Evolutionary conservation across 441 rosid species (phyloP).

Genomic region (Cnidoscolus chayamansa): DNA sequence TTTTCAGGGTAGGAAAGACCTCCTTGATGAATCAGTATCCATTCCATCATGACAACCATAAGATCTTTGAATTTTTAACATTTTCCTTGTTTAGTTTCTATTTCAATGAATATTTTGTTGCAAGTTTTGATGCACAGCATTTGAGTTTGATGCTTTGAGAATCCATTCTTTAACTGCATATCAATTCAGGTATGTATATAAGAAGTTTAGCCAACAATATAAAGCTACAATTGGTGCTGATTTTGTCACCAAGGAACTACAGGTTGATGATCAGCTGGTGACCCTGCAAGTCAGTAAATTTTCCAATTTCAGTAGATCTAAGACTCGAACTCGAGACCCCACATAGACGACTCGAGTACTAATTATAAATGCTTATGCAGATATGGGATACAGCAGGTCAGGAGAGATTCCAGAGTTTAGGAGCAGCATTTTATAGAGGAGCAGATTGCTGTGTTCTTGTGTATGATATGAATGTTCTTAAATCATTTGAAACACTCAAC

Average conservation of each 20-base stretch:
- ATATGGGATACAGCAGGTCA: conserved; percentile 97
- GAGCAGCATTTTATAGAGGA: conserved; percentile 83
- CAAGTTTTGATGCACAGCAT: neutral
- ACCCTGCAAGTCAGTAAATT: conserved; percentile 63
- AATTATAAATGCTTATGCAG: conserved; percentile 23
- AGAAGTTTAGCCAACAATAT: conserved; percentile 81
- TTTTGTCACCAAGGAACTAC: conserved; percentile 89
- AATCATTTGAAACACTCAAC: conserved; percentile 70
- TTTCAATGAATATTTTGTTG: no score
- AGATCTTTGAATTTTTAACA: no score
- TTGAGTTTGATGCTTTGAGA: neutral
- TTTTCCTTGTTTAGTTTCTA: no score
- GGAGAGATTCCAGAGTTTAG: conserved; percentile 87
- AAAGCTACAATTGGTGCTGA: conserved; percentile 94
- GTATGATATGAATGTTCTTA: conserved; percentile 70
- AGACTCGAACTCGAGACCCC: no score
- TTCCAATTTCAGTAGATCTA: no score
- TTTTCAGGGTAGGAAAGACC: conserved; percentile 72
- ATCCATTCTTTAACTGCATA: conserved; percentile 5
- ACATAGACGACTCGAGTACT: no score
- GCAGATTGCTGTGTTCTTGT: conserved; percentile 95
- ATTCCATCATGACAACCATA: conserved; percentile 9
- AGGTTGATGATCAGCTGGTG: conserved; percentile 70
- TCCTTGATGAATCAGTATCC: conserved; percentile 77
- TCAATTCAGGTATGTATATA: conserved; percentile 65